These are phyloP conservation scores for Phyllosticta citribraziliensis DNA, from an alignment of 2,329 filamentous ascomycete genomes.

Conservation along the genomic window DNA sequence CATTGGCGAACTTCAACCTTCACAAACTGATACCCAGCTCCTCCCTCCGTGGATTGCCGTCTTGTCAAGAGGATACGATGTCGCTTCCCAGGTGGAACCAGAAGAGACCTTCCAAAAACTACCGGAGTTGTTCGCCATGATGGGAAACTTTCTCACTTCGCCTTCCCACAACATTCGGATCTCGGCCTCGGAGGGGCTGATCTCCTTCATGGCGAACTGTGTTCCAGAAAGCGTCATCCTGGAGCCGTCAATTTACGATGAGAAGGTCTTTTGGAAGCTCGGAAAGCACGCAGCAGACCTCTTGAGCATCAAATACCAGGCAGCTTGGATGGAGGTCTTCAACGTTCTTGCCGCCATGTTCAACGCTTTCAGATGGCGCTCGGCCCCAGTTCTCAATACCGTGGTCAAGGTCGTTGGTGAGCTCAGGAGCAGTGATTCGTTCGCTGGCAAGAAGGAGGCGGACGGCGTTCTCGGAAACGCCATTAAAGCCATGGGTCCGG, in stretches of 20 bases:
- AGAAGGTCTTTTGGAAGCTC: conserved; percentile 77
- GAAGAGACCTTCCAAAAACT: conserved; percentile 88
- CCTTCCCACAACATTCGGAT: conserved; percentile 87
- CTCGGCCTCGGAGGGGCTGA: conserved; percentile 87
- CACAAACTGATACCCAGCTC: conserved; percentile 86
- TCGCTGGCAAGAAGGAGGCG: conserved; percentile 88
- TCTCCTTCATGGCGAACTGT: conserved; percentile 87
- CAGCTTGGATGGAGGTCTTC: conserved; percentile 91
- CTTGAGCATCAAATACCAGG: conserved; percentile 82
- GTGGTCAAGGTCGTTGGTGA: conserved; percentile 76
- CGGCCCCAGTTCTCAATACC: conserved; percentile 65
- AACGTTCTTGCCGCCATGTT: conserved; percentile 80
- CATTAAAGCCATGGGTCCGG: conserved; percentile 81
- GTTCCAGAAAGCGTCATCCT: conserved; percentile 73
- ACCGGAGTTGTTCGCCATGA: conserved; percentile 71
- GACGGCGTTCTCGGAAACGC: conserved; percentile 84
- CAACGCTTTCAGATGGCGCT: conserved; percentile 74
- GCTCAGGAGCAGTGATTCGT: conserved; percentile 76
- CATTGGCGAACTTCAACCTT: conserved; percentile 83
- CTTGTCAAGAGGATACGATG: conserved; percentile 85
- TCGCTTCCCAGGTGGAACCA: conserved; percentile 77
- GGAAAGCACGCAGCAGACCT: conserved; percentile 63
- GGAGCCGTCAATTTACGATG: conserved; percentile 84
- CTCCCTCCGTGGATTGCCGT: conserved; percentile 96
- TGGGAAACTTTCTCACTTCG: conserved; percentile 74